These are phyloP conservation scores for Sphagnum magellanicum DNA, from an alignment of 228 moss, liverwort and hornwort species.

Conservation along the genomic window DNA sequence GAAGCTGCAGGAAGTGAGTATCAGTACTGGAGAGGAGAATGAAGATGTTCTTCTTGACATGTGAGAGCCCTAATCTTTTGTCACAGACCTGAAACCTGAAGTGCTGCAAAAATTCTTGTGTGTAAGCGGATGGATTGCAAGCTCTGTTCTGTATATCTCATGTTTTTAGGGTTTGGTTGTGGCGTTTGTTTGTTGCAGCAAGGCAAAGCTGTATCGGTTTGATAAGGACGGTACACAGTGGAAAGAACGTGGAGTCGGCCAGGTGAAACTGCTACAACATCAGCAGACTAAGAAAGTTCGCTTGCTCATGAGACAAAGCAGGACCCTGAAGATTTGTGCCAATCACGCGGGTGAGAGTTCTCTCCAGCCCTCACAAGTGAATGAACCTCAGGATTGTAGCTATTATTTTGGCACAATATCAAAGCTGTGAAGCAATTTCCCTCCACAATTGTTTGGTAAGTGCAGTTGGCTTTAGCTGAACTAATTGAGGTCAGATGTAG, in stretches of 20 bases:
- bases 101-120: too few relatives aligned
- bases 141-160: too few relatives aligned
- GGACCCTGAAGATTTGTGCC: constrained; percentile 91
- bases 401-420: too few relatives aligned
- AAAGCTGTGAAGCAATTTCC: too few relatives aligned
- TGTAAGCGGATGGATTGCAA: too few relatives aligned
- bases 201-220: constrained; percentile 90
- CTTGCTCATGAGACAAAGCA: constrained; percentile 93
- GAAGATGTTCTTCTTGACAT: constrained; percentile 80
- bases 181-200: constrained; percentile 32
- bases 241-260: constrained; percentile 95
- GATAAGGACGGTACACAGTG: constrained; percentile 95
- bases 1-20: constrained; percentile 73
- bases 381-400: too few relatives aligned
- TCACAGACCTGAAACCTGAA: too few relatives aligned
- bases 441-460: too few relatives aligned
- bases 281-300: constrained; percentile 69
- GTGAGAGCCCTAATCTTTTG: constrained; percentile 24
- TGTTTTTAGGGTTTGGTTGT: too few relatives aligned
- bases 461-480: too few relatives aligned
- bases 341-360: constrained; percentile 67
- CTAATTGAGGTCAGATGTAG: too few relatives aligned
- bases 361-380: not conserved
- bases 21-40: constrained; percentile 93
- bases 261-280: constrained; percentile 88